Base-by-base conservation (phyloP, 805 yeast species). In the Ogataea pini region DNA sequence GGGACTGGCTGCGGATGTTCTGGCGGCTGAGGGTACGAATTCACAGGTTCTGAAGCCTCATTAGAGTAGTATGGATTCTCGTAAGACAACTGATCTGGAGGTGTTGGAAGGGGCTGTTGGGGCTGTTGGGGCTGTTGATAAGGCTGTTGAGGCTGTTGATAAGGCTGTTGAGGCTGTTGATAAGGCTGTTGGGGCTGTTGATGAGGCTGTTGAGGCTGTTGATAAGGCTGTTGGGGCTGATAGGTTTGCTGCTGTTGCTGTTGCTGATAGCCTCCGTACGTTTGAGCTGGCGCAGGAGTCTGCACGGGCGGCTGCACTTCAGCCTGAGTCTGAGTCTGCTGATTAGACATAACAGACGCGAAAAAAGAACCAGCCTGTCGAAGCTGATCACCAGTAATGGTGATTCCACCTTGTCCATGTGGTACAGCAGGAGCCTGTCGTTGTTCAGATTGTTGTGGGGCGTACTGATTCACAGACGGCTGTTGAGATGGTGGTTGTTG, bases 341-440 rank as follows among this genome's bases (percentile, higher is more conserved):
- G 54, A 22, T 16, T 24, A 8, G 42, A 36, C 18, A 38, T 32
- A 2, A 54, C 42, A 5, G 51, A 45, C 3, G 50, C 32, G 3
- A 50, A 16, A 18, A 52, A 36, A 8, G 54, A 47, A 3, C 57
- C 58, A 5, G 57, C 57, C 19, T 55, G 58, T 22, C 42, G 45
- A 22, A 55, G 18, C 39, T 55, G 59, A 36, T 41, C 29, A 1
- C 44, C 44, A 16, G 57, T 32, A 8, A 55, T 48, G 7, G 53
- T 46, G 20, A 52, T 40, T 13, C 32, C 25, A 22, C 25, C 37
- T 17, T 28, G 31, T 4, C 39, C 40, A 14, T 44, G 48, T 8
- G 42, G 51, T 20, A 42, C 33, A 5, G 31, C 29, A 25, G 25
- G 36, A 12, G 37, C 33, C 17, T 34, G 44, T 10, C 44, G 46